Evolutionary conservation across 306 rosid species (phyloP).

Genomic region (Vigna nakashimae): DNA sequence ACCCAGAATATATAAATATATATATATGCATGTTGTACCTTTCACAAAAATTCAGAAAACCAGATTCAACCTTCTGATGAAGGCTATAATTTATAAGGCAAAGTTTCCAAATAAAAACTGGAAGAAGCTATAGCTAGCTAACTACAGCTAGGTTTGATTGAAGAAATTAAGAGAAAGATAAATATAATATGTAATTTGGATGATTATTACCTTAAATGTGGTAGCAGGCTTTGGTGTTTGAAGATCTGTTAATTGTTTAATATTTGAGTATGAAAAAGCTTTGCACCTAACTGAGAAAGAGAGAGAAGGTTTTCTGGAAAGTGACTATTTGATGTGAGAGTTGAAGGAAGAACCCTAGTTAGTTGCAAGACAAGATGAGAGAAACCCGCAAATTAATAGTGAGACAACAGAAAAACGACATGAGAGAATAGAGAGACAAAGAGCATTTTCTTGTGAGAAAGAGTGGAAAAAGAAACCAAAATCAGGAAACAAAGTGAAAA

Average conservation of each 20-base stretch:
- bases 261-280: slow-evolving; percentile 46
- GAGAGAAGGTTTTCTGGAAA: neutral
- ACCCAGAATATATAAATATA: neutral
- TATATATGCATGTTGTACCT: neutral
- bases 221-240: slow-evolving; percentile 35
- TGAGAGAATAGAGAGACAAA: slow-evolving; percentile 69
- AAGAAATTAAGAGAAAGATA: neutral
- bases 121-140: neutral
- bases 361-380: slow-evolving; percentile 53
- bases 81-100: too few species aligned
- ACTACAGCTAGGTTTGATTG: slow-evolving; percentile 11
- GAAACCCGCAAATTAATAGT: slow-evolving; percentile 56
- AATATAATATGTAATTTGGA: slow-evolving; percentile 6
- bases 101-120: too few species aligned
- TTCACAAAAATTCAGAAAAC: slow-evolving; percentile 5
- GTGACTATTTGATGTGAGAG: slow-evolving; percentile 52
- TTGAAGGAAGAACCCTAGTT: slow-evolving; percentile 64
- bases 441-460: slow-evolving; percentile 56
- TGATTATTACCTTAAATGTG: slow-evolving; percentile 52
- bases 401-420: slow-evolving; percentile 46
- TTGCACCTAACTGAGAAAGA: slow-evolving; percentile 31
- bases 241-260: slow-evolving; percentile 54
- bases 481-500: slow-evolving; percentile 47
- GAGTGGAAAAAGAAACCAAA: slow-evolving; percentile 45
- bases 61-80: too few species aligned